Base-by-base conservation (phyloP, 257 asterid species). In the Linaria vulgaris region DNA sequence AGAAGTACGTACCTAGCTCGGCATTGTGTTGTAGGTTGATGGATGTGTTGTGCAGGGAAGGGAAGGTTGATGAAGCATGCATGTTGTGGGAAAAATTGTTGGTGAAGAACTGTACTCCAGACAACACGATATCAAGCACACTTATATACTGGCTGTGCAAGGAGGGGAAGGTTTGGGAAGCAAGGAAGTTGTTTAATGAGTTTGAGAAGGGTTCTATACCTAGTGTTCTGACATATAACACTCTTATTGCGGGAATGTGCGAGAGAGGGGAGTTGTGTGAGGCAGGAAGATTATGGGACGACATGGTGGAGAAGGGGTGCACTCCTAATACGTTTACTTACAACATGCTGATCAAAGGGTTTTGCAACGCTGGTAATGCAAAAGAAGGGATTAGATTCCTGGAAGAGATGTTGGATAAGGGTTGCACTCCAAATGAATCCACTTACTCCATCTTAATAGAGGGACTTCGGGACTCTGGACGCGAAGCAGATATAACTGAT, bases 231-330 rank as follows among this genome's bases (percentile, higher is more conserved):
- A 83, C 95, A 3, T 88, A 82, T 78, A 86, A 92, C 72, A 74
- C 72, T 39, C 95, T 92, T 39, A 88, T 92, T 69, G 87, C 92
- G 0, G 94, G 97, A 30, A 78, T 92, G 98, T 89, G 97, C 54
- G 97, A 85, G 47, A 70, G 39, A 44, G 98, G 97, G 69, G 89
- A 88, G 76, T 61, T 91, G 69, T 70, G 78, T 60, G 97, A 91
- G 70, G 98, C 95, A 15, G 98, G 95, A 61, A 86, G 88, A 75
- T 74, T 91, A 55, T 91, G 97, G 98, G 98, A 91, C 74, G 85
- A 86, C 61, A 86, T 91, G 98, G 86, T 86, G 62, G 92, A 82
- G 61, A 82, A 80, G 69, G 88, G 87, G 6, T 85, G 90, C 55
- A 58, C 63, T 31, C 96, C 97, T n/a, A 87, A 85, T 82, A 79